Conservation (phyloP, 345 rosid species). For the Ceriops tagal region DNA sequence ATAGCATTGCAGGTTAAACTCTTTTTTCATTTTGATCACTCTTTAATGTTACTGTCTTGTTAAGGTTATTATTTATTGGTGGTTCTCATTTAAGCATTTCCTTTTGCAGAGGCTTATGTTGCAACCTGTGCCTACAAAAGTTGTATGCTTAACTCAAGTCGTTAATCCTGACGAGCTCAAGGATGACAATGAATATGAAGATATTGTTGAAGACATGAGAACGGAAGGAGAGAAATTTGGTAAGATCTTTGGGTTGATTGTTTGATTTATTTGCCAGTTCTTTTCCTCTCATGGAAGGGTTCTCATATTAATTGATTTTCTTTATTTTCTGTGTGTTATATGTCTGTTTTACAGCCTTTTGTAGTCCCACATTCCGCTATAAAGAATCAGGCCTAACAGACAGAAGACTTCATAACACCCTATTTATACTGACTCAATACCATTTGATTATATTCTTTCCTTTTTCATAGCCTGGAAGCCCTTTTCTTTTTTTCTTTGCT, state of each 20-base stretch:
- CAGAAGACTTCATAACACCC: slow-evolving; percentile 69
- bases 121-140: slow-evolving; percentile 74
- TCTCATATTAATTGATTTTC: slow-evolving; percentile 28
- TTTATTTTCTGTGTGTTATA: slow-evolving; percentile 55
- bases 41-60: not conserved
- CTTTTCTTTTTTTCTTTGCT: not conserved
- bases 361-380: slow-evolving; percentile 64
- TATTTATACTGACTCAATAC: slow-evolving; percentile 35
- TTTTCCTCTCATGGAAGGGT: not conserved
- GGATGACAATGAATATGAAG: slow-evolving; percentile 87
- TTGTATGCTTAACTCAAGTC: slow-evolving; percentile 89
- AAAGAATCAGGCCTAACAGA: slow-evolving; percentile 75
- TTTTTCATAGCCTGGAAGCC: slow-evolving; percentile 3
- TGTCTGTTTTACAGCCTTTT: slow-evolving; percentile 80
- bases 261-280: too few species aligned
- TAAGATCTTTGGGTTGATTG: slow-evolving; percentile 22
- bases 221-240: slow-evolving; percentile 90
- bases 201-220: slow-evolving; percentile 89
- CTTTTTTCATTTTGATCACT: not conserved
- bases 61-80: not conserved
- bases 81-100: not conserved
- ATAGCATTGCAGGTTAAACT: slow-evolving; percentile 83
- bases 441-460: slow-evolving; percentile 1
- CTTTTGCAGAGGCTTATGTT: slow-evolving; percentile 68
- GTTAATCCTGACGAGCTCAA: slow-evolving; percentile 69